Conservation (phyloP, 2,329 filamentous ascomycete genomes). For the Alternaria alternata region DNA sequence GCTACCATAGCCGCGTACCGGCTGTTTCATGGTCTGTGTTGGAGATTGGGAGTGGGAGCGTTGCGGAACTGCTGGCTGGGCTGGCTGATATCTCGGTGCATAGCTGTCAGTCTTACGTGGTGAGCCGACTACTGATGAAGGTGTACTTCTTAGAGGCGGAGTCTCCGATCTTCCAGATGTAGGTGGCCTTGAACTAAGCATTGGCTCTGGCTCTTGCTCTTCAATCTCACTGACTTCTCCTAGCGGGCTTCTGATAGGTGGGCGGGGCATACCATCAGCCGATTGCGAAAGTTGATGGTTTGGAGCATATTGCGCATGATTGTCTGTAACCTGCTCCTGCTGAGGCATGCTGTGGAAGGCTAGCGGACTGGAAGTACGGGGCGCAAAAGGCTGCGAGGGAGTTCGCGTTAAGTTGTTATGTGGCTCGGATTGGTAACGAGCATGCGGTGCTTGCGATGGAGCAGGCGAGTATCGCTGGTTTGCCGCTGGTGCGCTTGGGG, state of each 20-base stretch:
- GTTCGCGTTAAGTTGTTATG: constrained; percentile 42
- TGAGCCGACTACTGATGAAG: constrained; percentile 49
- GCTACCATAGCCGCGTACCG: constrained; percentile 50
- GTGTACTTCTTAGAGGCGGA: constrained; percentile 43
- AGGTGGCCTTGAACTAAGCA: constrained; percentile 27
- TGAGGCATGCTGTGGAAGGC: constrained; percentile 58
- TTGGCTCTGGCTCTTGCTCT: constrained; percentile 32
- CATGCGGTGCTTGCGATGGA: constrained; percentile 45
- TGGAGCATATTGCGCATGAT: constrained; percentile 15
- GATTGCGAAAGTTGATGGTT: constrained; percentile 42
- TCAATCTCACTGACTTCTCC: constrained; percentile 47
- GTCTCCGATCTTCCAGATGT: constrained; percentile 40
- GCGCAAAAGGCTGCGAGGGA: constrained; percentile 64
- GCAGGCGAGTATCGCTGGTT: constrained; percentile 54
- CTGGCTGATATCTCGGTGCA: constrained; percentile 60
- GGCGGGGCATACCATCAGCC: constrained; percentile 34
- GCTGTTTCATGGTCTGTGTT: constrained; percentile 60
- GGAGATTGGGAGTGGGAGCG: constrained; percentile 68
- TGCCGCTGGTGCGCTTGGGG: constrained; percentile 41
- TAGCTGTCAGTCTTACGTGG: constrained; percentile 51
- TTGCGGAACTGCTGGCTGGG: constrained; percentile 27
- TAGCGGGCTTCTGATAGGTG: constrained; percentile 38
- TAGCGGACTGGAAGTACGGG: constrained; percentile 70
- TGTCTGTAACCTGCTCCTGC: constrained; percentile 24
- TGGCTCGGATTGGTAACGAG: constrained; percentile 51